A percentile compares a stretch with the other conserved stretches of the same genome.
These are phyloP conservation scores for Harrya chromipes DNA, from an alignment of 768 basidiomycete species.

Conservation along the genomic window DNA sequence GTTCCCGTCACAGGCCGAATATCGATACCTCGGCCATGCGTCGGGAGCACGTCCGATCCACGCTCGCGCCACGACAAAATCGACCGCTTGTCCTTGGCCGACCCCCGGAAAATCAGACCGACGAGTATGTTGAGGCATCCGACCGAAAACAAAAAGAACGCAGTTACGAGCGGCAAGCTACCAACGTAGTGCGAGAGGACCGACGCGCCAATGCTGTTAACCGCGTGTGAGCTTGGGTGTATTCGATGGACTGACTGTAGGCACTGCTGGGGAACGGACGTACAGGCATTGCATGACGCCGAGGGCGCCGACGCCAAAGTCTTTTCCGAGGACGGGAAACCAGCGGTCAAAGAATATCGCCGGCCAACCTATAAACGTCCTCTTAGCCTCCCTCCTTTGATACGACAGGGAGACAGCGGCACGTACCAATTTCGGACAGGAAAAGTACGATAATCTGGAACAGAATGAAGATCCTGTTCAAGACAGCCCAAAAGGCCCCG, in stretches of 20 bases:
- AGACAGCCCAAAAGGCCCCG: conserved; percentile 88
- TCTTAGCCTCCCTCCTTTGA: not conserved
- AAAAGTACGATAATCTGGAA: conserved; percentile 77
- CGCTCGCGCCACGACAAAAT: conserved; percentile 65
- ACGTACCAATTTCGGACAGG: conserved; percentile 40
- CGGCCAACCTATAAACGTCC: conserved; percentile 55
- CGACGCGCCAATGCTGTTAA: conserved; percentile 56
- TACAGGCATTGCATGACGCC: conserved; percentile 86
- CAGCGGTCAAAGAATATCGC: conserved; percentile 76
- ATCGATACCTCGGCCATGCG: conserved; percentile 27
- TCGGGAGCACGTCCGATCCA: conserved; percentile 54
- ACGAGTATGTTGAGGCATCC: conserved; percentile 82
- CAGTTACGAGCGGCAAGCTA: conserved; percentile 81
- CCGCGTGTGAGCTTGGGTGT: too few relatives aligned
- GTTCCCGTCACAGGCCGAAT: conserved; percentile 15
- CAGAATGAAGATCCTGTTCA: conserved; percentile 82
- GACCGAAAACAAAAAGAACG: conserved; percentile 80
- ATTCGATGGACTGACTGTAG: not conserved
- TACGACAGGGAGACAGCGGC: too few relatives aligned
- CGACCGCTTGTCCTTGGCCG: conserved; percentile 61
- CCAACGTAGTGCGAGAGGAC: conserved; percentile 77
- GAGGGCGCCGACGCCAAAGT: conserved; percentile 84
- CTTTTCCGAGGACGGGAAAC: conserved; percentile 85
- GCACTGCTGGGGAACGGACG: conserved; percentile 24
- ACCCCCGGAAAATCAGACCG: conserved; percentile 75